These are phyloP conservation scores for Alloteropsis angusta DNA, from an alignment of 202 grass and related monocot genomes.

Conservation along the genomic window DNA sequence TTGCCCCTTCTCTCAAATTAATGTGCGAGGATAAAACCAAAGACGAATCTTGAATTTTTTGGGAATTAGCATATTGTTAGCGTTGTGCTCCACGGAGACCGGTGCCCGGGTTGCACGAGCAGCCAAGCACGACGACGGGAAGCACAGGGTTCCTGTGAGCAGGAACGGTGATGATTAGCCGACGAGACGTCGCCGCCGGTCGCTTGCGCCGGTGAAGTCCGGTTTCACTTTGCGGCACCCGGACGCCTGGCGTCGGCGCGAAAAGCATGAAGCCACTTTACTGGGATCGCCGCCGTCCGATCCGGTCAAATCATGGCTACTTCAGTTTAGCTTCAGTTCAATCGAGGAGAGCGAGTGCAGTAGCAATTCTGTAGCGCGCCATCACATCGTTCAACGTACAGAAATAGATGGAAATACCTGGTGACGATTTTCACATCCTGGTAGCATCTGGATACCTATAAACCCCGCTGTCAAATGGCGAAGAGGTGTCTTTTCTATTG, in stretches of 20 bases:
- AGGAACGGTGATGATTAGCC: not conserved
- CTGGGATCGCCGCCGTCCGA: constrained; percentile 8
- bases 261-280: not conserved
- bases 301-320: not conserved
- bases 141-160: not conserved
- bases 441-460: not conserved
- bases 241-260: not conserved
- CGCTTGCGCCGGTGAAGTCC: not conserved
- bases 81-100: not conserved
- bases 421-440: not conserved
- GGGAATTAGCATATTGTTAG: not conserved
- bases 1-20: too few species aligned
- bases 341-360: not conserved
- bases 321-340: not conserved
- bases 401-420: not conserved
- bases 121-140: not conserved
- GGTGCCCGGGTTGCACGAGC: not conserved
- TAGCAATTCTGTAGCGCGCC: not conserved
- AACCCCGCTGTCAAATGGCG: not conserved
- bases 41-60: not conserved
- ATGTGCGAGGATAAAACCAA: too few species aligned
- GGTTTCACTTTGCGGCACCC: constrained; percentile 17
- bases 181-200: not conserved
- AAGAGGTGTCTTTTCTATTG: not conserved
- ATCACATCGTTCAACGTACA: not conserved